Conservation (phyloP, 345 rosid genomes). For the Citrus australasica region DNA sequence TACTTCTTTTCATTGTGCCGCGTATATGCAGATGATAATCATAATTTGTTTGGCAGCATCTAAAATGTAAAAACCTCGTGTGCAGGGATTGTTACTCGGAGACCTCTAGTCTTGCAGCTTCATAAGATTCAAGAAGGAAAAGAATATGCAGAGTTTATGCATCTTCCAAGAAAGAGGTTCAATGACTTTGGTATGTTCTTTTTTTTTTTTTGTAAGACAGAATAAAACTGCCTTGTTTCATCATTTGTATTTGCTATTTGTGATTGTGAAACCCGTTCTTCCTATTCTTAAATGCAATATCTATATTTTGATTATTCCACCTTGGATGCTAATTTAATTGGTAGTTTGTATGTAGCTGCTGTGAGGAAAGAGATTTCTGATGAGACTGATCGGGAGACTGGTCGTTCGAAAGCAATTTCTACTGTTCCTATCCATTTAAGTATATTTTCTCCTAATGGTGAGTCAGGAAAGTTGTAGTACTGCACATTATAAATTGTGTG, state of each 20-base stretch:
- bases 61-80: slow-evolving; percentile 15
- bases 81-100: slow-evolving; percentile 95
- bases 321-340: slow-evolving; percentile 7
- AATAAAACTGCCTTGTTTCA: neutral
- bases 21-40: neutral
- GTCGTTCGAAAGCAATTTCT: slow-evolving; percentile 79
- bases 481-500: neutral
- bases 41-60: neutral
- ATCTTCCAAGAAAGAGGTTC: slow-evolving; percentile 81
- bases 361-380: slow-evolving; percentile 87
- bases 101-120: slow-evolving; percentile 96
- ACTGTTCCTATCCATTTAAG: slow-evolving; percentile 93
- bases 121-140: slow-evolving; percentile 84
- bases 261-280: neutral
- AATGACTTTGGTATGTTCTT: slow-evolving; percentile 69
- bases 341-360: slow-evolving; percentile 51
- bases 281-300: neutral
- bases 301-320: slow-evolving; percentile 4
- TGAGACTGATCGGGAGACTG: slow-evolving; percentile 97
- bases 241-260: neutral
- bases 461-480: slow-evolving; percentile 17
- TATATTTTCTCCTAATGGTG: slow-evolving; percentile 91
- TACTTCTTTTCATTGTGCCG: neutral
- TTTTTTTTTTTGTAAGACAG: neutral
- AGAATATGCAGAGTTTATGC: slow-evolving; percentile 98